Evolutionary conservation across 179 eudicot genomes (phyloP).

Genomic region (Gypsophila paniculata): DNA sequence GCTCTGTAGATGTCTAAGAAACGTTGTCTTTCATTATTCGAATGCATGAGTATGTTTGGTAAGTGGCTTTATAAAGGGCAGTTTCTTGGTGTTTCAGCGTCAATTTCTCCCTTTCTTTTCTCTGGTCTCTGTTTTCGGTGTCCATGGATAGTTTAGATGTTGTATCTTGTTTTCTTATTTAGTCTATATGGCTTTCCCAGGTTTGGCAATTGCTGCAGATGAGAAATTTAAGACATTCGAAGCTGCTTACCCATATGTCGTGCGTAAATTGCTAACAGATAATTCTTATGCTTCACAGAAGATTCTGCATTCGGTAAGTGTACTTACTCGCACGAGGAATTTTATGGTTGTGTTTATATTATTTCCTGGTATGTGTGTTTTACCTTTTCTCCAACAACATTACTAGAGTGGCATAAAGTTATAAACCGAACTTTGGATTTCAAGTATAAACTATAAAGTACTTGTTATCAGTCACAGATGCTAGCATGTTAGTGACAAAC

Average conservation of each 20-base stretch:
- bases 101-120: neutral
- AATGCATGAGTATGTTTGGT: too few relatives aligned
- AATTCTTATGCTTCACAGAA: constrained; percentile 69
- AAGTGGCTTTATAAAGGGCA: too few relatives aligned
- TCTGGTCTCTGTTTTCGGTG: neutral
- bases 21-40: too few relatives aligned
- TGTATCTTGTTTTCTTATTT: neutral
- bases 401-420: neutral
- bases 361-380: neutral
- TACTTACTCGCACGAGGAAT: neutral
- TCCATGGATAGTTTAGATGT: neutral
- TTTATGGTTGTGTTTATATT: neutral
- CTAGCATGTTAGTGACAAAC: neutral
- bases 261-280: constrained; percentile 85
- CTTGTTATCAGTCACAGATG: too few relatives aligned
- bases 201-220: constrained; percentile 86
- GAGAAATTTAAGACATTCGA: constrained; percentile 84
- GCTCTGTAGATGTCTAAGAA: too few relatives aligned
- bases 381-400: neutral
- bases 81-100: neutral
- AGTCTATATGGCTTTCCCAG: constrained; percentile 33
- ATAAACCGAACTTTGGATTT: too few relatives aligned
- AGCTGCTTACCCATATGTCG: constrained; percentile 93
- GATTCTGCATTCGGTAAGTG: constrained; percentile 73
- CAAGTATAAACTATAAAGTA: too few relatives aligned